These are phyloP conservation scores for Agarophyton chilense DNA, from an alignment of 23 red algal genomes.

Conservation along the genomic window DNA sequence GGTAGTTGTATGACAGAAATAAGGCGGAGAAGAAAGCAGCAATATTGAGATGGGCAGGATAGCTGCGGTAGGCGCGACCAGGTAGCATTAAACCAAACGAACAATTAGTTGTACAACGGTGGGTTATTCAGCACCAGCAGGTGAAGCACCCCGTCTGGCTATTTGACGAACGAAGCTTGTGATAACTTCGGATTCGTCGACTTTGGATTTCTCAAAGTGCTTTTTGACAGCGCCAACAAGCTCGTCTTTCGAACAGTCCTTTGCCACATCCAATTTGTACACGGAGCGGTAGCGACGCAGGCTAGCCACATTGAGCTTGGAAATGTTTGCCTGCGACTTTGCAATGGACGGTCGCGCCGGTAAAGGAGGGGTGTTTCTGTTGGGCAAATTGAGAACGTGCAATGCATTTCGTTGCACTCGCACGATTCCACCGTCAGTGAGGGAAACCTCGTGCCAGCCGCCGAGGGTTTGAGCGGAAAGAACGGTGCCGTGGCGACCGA, in stretches of 20 bases:
- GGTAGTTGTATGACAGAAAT: neutral
- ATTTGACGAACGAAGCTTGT: slow-evolving; percentile 70
- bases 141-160: slow-evolving; percentile 8
- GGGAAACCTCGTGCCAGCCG: slow-evolving; percentile 89
- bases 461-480: slow-evolving; percentile 74
- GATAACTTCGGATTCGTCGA: slow-evolving; percentile 82
- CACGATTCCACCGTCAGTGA: slow-evolving; percentile 65
- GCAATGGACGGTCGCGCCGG: slow-evolving; percentile 15
- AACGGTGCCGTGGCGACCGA: slow-evolving; percentile 73
- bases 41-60: no score
- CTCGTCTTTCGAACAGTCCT: slow-evolving; percentile 77
- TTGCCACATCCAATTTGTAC: slow-evolving; percentile 71
- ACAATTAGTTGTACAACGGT: neutral
- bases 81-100: neutral
- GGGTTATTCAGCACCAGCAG: slow-evolving; percentile 23
- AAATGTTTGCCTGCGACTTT: slow-evolving; percentile 39
- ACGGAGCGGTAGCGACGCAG: slow-evolving; percentile 73
- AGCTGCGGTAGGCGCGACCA: neutral
- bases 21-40: neutral
- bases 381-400: slow-evolving; percentile 60
- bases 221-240: slow-evolving; percentile 79
- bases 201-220: slow-evolving; percentile 78
- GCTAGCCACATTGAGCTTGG: slow-evolving; percentile 65
- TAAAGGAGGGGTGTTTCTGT: slow-evolving; percentile 1
- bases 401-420: slow-evolving; percentile 92